Conservation (phyloP, 257 asterid species). For the Plantago ovata region DNA sequence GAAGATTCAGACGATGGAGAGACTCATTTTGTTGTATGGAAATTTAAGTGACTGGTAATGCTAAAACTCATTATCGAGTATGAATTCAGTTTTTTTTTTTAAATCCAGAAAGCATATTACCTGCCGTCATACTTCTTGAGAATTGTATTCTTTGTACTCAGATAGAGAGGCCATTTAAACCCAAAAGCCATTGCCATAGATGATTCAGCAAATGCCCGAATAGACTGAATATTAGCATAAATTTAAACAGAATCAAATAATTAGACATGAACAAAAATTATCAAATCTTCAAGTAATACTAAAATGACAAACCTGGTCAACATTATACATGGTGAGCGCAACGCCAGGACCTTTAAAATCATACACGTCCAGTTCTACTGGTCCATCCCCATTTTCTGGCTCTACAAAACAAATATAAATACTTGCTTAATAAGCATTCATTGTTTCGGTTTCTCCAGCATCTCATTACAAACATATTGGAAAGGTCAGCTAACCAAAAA, state of each 20-base stretch:
- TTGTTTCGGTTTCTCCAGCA: constrained; percentile 3
- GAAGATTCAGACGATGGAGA: no score
- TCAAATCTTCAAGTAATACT: constrained; percentile 13
- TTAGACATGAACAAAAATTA: constrained; percentile 8
- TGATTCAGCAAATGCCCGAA: constrained; percentile 90
- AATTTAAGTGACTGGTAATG: no score
- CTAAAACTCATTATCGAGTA: no score
- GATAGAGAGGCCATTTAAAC: constrained; percentile 85
- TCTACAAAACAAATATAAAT: constrained; percentile 28
- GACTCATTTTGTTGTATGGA: no score
- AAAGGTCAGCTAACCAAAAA: constrained; percentile 62
- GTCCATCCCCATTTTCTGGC: constrained; percentile 70
- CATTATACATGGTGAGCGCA: constrained; percentile 88
- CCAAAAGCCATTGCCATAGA: constrained; percentile 86
- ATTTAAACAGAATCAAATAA: constrained; percentile 4
- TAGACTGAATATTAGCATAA: constrained; percentile 49
- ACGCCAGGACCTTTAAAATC: constrained; percentile 87
- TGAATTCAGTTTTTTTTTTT: no score
- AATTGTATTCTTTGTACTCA: constrained; percentile 90
- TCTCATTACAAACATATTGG: background rate
- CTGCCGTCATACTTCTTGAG: constrained; percentile 95
- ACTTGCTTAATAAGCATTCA: background rate
- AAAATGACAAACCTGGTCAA: constrained; percentile 59
- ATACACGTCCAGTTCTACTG: constrained; percentile 57
- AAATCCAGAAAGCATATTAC: constrained; percentile 29